Evolutionary conservation across 1,139 yeast genomes (phyloP), one percentile per base, ranked within the genome.

Genomic region (Trichomonascaceae sp.): DNA sequence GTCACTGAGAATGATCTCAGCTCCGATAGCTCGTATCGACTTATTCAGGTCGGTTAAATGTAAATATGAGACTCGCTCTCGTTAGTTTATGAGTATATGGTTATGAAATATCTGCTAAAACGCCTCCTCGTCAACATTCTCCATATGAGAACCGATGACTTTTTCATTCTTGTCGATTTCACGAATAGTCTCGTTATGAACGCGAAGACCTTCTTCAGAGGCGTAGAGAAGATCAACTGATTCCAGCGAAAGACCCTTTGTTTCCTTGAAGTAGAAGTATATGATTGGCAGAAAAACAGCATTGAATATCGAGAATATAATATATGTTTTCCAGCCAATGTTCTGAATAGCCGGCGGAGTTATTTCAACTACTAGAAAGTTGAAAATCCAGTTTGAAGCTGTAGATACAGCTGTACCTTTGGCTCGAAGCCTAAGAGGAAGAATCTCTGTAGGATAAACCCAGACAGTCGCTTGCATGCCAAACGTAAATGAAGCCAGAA

Each of bases 371-470:
- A 85, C 82, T 20, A 80, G 81, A 70, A 85, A 85, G 72, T 85
- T 85, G 65, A 82, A 84, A 55, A 84, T 69, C 95, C 93, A 86
- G 72, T 86, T 86, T 43, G 87, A 78, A 15, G 91, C 85, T 19
- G 86, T 82, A 51, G 87, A 81, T 53, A 85, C 68, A 17, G 91
- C 83, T 61, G 85, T 83, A 4, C 89, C 86, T 70, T 83, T 84
- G 64, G 85, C 87, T 71, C 95, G 78, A 51, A 84, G 79, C 56
- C 84, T 77, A 61, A 86, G 77, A 54, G 89, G 84, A 73, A 78
- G 85, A 56, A 84, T 76, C 69, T 86, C 95, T 52, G 88, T 85
- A 57, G 84, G 77, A 57, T 84, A 75, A 50, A 87, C 89, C 91
- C 91, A 85, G 49, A 36, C 41, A 9, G 51, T 45, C 1, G 52